Evolutionary conservation across 768 basidiomycete genomes (phyloP).

Genomic region (Russula virescens): DNA sequence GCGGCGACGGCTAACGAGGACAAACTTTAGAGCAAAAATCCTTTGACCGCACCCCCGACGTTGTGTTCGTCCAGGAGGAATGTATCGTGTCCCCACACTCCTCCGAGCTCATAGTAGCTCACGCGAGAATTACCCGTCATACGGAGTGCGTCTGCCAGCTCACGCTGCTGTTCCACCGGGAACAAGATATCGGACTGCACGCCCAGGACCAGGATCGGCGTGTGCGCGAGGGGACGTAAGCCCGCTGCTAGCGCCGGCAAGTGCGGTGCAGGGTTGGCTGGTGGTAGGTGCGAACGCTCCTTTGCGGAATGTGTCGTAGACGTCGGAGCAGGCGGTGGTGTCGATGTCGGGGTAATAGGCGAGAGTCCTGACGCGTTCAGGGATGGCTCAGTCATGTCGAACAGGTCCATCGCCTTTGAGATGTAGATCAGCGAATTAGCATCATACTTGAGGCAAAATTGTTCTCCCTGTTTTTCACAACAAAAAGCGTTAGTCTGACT

Average conservation of each 20-base stretch:
- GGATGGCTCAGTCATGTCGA: slow-evolving; percentile 84
- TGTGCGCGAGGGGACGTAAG: slow-evolving; percentile 64
- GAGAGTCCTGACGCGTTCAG: slow-evolving; percentile 62
- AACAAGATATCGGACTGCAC: slow-evolving; percentile 97
- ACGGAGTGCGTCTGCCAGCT: slow-evolving; percentile 86
- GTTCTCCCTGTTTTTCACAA: slow-evolving; percentile 60
- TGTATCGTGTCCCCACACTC: slow-evolving; percentile 99
- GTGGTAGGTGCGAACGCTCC: slow-evolving; percentile 67
- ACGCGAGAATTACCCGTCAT: slow-evolving; percentile 86
- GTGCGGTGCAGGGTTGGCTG: slow-evolving; percentile 66
- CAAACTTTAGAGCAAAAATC: slow-evolving; percentile 59
- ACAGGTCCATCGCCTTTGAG: slow-evolving; percentile 98
- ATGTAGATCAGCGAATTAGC: slow-evolving; percentile 99
- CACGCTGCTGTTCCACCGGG: slow-evolving; percentile 95
- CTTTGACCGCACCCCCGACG: slow-evolving; percentile 86
- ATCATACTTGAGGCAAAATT: slow-evolving; percentile 98
- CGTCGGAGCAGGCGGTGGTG: no score
- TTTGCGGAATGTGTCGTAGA: slow-evolving; percentile 25
- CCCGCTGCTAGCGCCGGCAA: slow-evolving; percentile 74
- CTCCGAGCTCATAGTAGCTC: slow-evolving; percentile 94
- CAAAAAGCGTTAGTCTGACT: neutral
- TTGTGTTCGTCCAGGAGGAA: slow-evolving; percentile 90
- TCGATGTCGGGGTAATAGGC: slow-evolving; percentile 28
- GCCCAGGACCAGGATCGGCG: slow-evolving; percentile 81
- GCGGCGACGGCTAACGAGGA: no score